These are phyloP conservation scores for Cladosporium velox DNA, from an alignment of 2,329 filamentous ascomycete genomes.

Conservation along the genomic window DNA sequence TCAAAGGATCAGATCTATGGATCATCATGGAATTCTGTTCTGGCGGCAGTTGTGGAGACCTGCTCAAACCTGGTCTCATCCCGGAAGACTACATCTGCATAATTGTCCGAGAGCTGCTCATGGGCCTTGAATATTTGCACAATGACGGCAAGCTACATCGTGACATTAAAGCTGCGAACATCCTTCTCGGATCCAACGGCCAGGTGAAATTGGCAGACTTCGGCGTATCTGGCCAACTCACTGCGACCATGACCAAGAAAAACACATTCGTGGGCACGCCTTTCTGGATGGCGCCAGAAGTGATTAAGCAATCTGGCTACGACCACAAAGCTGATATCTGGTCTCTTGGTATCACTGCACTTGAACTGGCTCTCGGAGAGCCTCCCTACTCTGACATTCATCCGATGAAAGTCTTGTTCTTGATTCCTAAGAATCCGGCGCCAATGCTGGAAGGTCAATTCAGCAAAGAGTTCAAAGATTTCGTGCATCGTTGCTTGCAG, in stretches of 20 bases:
- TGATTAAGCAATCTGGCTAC: conserved; percentile 97
- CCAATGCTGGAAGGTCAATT: conserved; percentile 65
- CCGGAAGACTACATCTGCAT: conserved; percentile 97
- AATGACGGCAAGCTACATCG: conserved; percentile 93
- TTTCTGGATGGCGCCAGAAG: conserved; percentile 99
- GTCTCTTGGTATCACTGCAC: conserved; percentile 91
- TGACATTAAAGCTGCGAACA: conserved; percentile 98
- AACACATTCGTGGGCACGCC: conserved; percentile 98
- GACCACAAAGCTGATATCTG: conserved; percentile 98
- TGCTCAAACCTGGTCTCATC: conserved; percentile 91
- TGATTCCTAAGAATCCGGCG: conserved; percentile 92
- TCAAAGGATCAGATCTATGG: conserved; percentile 95
- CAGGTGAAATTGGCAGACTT: conserved; percentile 98
- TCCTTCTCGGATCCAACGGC: conserved; percentile 83
- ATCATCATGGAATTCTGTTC: conserved; percentile 99
- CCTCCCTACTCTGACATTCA: conserved; percentile 96
- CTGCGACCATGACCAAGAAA: conserved; percentile 98
- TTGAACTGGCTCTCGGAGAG: conserved; percentile 88
- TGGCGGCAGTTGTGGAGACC: conserved; percentile 90
- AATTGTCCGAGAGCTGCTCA: conserved; percentile 83
- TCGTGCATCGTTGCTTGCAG: conserved; percentile 68
- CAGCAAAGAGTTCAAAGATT: conserved; percentile 53
- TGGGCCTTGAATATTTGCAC: conserved; percentile 91
- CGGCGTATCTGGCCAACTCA: conserved; percentile 92
- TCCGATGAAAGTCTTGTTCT: conserved; percentile 95